A percentile compares a stretch with the other conserved stretches of the same genome.
These are phyloP conservation scores for Bipolaris oryzae DNA, from an alignment of 2,329 filamentous ascomycete species.

Conservation along the genomic window DNA sequence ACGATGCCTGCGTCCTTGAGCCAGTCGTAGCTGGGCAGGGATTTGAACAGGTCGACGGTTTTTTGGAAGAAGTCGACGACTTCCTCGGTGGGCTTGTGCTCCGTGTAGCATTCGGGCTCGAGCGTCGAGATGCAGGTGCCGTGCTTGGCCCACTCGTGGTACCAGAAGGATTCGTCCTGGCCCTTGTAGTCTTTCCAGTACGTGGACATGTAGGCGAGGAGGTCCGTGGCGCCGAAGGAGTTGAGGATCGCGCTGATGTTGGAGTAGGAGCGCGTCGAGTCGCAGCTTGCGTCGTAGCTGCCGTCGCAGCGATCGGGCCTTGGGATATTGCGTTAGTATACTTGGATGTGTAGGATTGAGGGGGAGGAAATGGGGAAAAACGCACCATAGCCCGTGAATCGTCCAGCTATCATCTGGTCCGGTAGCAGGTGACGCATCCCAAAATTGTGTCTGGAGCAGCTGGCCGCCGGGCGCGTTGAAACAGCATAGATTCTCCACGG, in stretches of 20 bases:
- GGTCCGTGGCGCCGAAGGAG: slow-evolving; percentile 59
- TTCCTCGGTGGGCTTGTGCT: slow-evolving; percentile 64
- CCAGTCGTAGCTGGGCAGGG: slow-evolving; percentile 68
- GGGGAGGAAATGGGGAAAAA: too few species aligned
- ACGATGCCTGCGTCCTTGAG: slow-evolving; percentile 66
- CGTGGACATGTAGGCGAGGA: slow-evolving; percentile 69
- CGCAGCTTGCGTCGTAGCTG: slow-evolving; percentile 70
- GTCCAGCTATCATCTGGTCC: slow-evolving; percentile 75
- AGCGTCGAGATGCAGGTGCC: slow-evolving; percentile 76
- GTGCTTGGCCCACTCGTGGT: slow-evolving; percentile 75
- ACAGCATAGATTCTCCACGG: slow-evolving; percentile 71
- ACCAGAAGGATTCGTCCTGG: slow-evolving; percentile 69
- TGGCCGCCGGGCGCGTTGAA: slow-evolving; percentile 75
- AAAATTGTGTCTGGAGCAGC: slow-evolving; percentile 77
- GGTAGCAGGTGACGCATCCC: slow-evolving; percentile 69
- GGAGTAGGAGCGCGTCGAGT: slow-evolving; percentile 64
- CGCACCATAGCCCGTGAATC: slow-evolving; percentile 70
- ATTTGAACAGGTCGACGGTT: slow-evolving; percentile 69
- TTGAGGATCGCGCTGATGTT: slow-evolving; percentile 69
- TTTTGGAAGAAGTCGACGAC: slow-evolving; percentile 72
- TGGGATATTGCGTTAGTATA: slow-evolving; percentile 7
- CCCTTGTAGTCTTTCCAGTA: slow-evolving; percentile 75
- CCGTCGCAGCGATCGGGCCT: slow-evolving; percentile 68
- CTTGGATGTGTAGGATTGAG: too few species aligned
- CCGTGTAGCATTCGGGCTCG: slow-evolving; percentile 66